phyloP scores from a whole-genome alignment of 805 yeast genomes.

The Starmerella bombicola region DNA sequence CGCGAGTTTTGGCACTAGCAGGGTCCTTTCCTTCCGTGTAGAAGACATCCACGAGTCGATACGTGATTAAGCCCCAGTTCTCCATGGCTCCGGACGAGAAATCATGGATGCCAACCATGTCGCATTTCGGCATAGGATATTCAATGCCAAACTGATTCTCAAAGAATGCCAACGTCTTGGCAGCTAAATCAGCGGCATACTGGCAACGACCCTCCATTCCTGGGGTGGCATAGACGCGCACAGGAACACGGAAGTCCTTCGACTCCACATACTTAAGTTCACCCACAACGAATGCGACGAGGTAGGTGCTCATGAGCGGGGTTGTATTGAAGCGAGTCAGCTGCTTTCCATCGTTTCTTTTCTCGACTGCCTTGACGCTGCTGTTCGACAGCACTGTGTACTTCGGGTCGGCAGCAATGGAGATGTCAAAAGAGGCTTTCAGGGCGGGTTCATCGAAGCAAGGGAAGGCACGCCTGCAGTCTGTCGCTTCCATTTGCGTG shows the following conservation, averaged over 20 bases:
- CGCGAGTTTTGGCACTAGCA: slow-evolving; percentile 50
- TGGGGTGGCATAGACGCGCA: slow-evolving; percentile 58
- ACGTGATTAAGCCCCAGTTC: slow-evolving; percentile 74
- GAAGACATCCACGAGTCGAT: slow-evolving; percentile 46
- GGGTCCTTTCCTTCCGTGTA: slow-evolving; percentile 60
- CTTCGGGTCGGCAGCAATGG: slow-evolving; percentile 40
- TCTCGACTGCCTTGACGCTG: slow-evolving; percentile 39
- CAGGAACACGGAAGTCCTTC: slow-evolving; percentile 45
- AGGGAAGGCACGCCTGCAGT: slow-evolving; percentile 68
- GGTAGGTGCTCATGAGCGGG: slow-evolving; percentile 63
- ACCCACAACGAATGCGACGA: slow-evolving; percentile 62
- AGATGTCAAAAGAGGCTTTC: slow-evolving; percentile 52
- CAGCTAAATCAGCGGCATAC: slow-evolving; percentile 53
- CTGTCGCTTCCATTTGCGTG: slow-evolving; percentile 66
- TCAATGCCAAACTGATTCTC: slow-evolving; percentile 54
- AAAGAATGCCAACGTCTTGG: slow-evolving; percentile 51
- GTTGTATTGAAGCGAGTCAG: slow-evolving; percentile 46
- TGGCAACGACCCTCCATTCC: slow-evolving; percentile 50
- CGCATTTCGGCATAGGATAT: slow-evolving; percentile 73
- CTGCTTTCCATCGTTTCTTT: slow-evolving; percentile 29
- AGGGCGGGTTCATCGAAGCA: slow-evolving; percentile 61
- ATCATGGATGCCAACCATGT: slow-evolving; percentile 65
- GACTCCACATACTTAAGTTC: slow-evolving; percentile 51
- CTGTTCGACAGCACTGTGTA: slow-evolving; percentile 56
- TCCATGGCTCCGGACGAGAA: slow-evolving; percentile 85